Evolutionary conservation across 2,329 filamentous ascomycete genomes (phyloP).

Genomic region (Nemania abortiva): DNA sequence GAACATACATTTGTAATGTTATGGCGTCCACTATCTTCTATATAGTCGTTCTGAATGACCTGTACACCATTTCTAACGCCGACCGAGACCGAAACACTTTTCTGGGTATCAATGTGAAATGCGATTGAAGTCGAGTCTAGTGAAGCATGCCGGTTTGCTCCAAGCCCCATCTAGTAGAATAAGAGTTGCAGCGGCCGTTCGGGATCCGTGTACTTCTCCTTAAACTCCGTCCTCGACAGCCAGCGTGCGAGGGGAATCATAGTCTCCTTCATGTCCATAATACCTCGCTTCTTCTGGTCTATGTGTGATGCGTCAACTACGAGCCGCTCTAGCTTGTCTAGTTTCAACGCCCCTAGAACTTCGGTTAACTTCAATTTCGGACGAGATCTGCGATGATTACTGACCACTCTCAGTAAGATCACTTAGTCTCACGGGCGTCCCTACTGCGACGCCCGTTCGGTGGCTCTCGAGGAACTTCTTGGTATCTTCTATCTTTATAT

Average conservation of each 20-base stretch:
- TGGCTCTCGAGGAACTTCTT: slow-evolving; percentile 77
- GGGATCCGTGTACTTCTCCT: slow-evolving; percentile 73
- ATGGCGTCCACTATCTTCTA: slow-evolving; percentile 40
- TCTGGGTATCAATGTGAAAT: slow-evolving; percentile 45
- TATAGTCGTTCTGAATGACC: slow-evolving; percentile 39
- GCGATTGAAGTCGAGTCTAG: slow-evolving; percentile 13
- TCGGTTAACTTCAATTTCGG: slow-evolving; percentile 2
- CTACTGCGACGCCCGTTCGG: slow-evolving; percentile 87
- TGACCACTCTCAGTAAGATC: slow-evolving; percentile 85
- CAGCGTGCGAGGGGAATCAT: slow-evolving; percentile 83
- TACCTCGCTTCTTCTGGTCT: slow-evolving; percentile 92
- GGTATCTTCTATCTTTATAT: slow-evolving; percentile 94
- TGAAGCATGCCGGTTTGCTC: neutral
- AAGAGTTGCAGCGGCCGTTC: slow-evolving; percentile 71
- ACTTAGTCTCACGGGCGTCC: slow-evolving; percentile 84
- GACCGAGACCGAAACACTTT: slow-evolving; percentile 32
- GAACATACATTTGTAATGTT: slow-evolving; percentile 43
- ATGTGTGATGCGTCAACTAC: slow-evolving; percentile 93
- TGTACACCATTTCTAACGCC: slow-evolving; percentile 36
- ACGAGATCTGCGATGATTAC: slow-evolving; percentile 42
- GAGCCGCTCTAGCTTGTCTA: slow-evolving; percentile 79
- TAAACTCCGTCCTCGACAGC: slow-evolving; percentile 77
- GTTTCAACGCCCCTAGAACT: slow-evolving; percentile 72
- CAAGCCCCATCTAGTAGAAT: slow-evolving; percentile 66
- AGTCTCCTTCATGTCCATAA: slow-evolving; percentile 96